Conservation (phyloP, 2,329 filamentous ascomycete genomes). For the Monosporascus ibericus region DNA sequence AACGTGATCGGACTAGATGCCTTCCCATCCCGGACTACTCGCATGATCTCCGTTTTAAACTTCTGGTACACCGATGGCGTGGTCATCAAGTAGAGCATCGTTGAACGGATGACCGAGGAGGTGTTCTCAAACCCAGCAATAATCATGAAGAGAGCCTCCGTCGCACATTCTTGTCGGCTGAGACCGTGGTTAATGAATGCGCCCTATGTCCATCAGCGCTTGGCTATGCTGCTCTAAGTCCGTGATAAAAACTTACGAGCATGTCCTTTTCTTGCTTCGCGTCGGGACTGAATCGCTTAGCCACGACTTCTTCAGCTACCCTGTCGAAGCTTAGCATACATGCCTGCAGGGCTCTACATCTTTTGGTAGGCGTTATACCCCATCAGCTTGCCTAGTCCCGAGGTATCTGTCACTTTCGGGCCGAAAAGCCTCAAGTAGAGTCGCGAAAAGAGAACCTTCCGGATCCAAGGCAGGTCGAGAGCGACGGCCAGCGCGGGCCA, state of each 20-base stretch:
- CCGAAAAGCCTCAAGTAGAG: slow-evolving; percentile 11
- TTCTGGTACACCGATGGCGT: slow-evolving; percentile 34
- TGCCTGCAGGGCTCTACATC: not conserved
- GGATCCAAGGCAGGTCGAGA: slow-evolving; percentile 12
- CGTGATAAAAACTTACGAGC: slow-evolving; percentile 8
- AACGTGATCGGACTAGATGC: slow-evolving; percentile 18
- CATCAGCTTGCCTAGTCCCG: slow-evolving; percentile 14
- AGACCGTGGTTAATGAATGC: slow-evolving; percentile 23
- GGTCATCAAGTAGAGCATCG: slow-evolving; percentile 39
- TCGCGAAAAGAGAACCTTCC: slow-evolving; percentile 11
- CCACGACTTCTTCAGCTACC: slow-evolving; percentile 11
- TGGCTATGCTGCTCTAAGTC: not conserved
- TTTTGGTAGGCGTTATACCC: slow-evolving; percentile 4
- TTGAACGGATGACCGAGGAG: slow-evolving; percentile 39
- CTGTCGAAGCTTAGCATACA: not conserved
- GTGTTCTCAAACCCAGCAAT: slow-evolving; percentile 40
- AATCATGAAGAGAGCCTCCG: slow-evolving; percentile 17
- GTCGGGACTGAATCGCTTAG: slow-evolving; percentile 6
- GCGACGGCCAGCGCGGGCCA: slow-evolving; percentile 6
- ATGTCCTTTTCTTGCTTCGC: slow-evolving; percentile 7
- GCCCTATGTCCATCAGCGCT: slow-evolving; percentile 7
- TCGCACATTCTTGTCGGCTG: slow-evolving; percentile 16
- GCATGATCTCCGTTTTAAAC: slow-evolving; percentile 36
- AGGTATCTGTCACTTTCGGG: slow-evolving; percentile 12
- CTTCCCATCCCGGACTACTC: slow-evolving; percentile 21